Percentiles rank a stretch among this genome's conserved stretches.
Conservation (phyloP, 176 grass and related monocot species). For the Phragmites australis region DNA sequence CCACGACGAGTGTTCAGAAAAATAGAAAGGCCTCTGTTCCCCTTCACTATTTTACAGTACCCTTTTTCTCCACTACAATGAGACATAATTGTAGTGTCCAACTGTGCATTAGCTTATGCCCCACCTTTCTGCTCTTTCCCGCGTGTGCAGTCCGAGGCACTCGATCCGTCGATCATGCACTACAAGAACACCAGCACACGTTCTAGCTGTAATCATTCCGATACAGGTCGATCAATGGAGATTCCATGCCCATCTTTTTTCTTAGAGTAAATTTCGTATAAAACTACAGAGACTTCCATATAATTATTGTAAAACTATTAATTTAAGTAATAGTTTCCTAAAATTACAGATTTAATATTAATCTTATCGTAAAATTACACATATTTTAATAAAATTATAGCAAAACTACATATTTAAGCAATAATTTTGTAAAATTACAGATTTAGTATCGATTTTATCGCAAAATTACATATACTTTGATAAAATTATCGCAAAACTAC, state of each 20-base stretch:
- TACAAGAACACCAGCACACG: slow-evolving; percentile 2
- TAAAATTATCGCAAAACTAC: no score
- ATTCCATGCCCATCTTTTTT: not conserved
- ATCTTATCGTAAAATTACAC: no score
- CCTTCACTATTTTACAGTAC: not conserved
- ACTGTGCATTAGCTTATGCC: slow-evolving; percentile 3
- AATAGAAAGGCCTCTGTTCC: not conserved
- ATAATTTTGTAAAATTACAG: no score
- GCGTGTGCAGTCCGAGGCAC: slow-evolving; percentile 1
- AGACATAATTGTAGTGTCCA: slow-evolving; percentile 26
- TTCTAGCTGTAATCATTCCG: slow-evolving; percentile 6
- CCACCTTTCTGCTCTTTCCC: not conserved
- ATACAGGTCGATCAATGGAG: slow-evolving; percentile 18
- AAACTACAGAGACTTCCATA: no score
- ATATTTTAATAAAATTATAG: no score
- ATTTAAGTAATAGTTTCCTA: no score
- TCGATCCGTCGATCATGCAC: slow-evolving; percentile 15
- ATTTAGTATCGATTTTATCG: no score
- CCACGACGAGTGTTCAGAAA: slow-evolving; percentile 10
- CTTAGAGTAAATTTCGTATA: no score
- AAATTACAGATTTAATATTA: no score
- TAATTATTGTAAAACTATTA: no score
- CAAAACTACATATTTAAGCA: no score
- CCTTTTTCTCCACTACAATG: slow-evolving; percentile 38
- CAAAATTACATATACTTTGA: no score